Evolutionary conservation across 2,329 filamentous ascomycete species (phyloP), one percentile per base, ranked within the genome.

Genomic region (Fusarium nematophilum): DNA sequence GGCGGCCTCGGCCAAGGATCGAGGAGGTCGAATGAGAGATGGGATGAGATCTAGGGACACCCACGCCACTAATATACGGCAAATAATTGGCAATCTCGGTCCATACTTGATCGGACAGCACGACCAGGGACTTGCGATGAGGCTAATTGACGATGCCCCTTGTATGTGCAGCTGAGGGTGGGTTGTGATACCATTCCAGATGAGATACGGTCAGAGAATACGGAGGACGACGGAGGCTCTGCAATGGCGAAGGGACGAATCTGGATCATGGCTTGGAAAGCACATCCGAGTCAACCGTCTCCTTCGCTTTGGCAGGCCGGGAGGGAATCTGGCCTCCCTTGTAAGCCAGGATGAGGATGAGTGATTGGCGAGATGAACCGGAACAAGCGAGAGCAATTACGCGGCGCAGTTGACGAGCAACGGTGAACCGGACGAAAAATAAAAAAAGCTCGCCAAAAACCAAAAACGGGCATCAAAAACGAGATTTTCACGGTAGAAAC

Each of bases 11-110:
- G 55, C 79, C 80, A 13, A 76, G 77, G 53, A 83, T 89, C 55
- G 85, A 89, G 67, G 87, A 89, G 73, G 78, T 89, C 63, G 86
- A 88, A 69, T 89, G 65, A 72, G 31, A 75, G 55, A 65, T 57
- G 47, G 56, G 52, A 53, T 57, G 55, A 50, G 53, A 51, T 58
- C 31, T 55, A 37, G 49, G 50, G 34, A 55, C 23, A 47, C 9
- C 33, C 47, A 59, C 53, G 45, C 53, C 53, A 65, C 34, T 56
- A 56, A 36, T 56, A 43, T 56, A 50, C 43, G 50, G 53, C 27
- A 60, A 59, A 60, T 58, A 48, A 65, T 61, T 59, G 44, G 59
- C 55, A 70, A 70, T 70, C 45, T 70, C 62, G 62, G 65, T 53
- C 61, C 21, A 31, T 53, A 42, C 52, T 57, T 56, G 62, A 57